These are phyloP conservation scores for Lentinula edodes DNA, from an alignment of 768 basidiomycete species.

Conservation along the genomic window DNA sequence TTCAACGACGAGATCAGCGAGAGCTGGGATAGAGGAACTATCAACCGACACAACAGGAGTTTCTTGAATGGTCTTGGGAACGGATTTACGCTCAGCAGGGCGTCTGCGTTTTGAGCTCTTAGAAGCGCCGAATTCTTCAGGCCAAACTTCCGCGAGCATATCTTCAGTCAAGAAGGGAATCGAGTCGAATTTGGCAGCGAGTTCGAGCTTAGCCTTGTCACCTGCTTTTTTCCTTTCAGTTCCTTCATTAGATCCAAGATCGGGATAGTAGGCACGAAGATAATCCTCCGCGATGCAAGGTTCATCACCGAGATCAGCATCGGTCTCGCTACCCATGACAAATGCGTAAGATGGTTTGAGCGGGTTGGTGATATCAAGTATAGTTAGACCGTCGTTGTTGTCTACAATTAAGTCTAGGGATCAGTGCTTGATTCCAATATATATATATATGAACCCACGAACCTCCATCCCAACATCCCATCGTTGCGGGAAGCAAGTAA, in stretches of 20 bases:
- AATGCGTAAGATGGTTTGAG: constrained; percentile 23
- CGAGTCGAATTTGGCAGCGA: not conserved
- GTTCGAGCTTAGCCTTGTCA: not conserved
- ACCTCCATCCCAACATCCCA: constrained; percentile 22
- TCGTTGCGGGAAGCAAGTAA: constrained; percentile 14
- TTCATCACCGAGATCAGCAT: not conserved
- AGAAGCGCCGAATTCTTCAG: not conserved
- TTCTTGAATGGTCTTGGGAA: not conserved
- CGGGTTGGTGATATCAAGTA: constrained; percentile 27
- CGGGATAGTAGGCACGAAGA: not conserved
- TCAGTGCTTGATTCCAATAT: not conserved
- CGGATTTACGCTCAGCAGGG: not conserved
- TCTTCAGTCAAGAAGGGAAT: not conserved
- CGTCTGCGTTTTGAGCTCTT: not conserved
- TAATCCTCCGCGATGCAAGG: constrained; percentile 6
- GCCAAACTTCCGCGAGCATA: constrained; percentile 11
- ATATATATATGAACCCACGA: constrained; percentile 5
- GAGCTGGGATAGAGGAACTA: not conserved
- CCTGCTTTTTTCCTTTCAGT: not conserved
- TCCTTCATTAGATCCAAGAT: not conserved
- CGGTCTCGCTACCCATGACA: not conserved
- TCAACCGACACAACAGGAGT: not conserved
- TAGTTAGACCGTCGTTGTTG: constrained; percentile 29
- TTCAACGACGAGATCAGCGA: not conserved
- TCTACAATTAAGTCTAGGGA: constrained; percentile 13